A percentile compares a stretch with the other conserved stretches of the same genome.
These are phyloP conservation scores for Globisporangium polare DNA, from an alignment of 352 stramenopile genomes.

Conservation along the genomic window DNA sequence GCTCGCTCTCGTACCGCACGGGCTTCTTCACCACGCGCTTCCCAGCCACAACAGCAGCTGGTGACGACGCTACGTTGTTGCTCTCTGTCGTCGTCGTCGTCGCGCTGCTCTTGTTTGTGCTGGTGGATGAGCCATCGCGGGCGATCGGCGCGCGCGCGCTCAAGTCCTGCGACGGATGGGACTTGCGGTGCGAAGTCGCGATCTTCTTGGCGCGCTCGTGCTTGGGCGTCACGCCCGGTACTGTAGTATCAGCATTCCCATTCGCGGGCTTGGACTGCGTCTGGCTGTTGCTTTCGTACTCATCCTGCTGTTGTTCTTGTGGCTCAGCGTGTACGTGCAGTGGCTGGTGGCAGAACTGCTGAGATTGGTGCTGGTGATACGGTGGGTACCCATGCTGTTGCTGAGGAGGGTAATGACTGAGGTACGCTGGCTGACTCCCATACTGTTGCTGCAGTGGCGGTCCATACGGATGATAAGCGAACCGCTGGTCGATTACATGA, in stretches of 20 bases:
- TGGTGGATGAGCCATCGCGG: neutral
- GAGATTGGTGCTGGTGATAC: neutral
- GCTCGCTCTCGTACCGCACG: neutral
- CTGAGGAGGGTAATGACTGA: neutral
- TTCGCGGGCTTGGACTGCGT: neutral
- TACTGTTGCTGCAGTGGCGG: too few relatives aligned
- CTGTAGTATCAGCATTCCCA: neutral
- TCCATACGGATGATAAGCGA: neutral
- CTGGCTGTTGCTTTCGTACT: neutral
- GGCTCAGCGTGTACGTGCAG: neutral
- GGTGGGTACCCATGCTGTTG: neutral
- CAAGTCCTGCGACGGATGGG: neutral
- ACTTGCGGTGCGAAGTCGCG: neutral
- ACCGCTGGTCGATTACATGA: neutral
- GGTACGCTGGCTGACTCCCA: neutral
- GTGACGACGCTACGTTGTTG: neutral
- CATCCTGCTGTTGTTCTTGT: slow-evolving; percentile 13
- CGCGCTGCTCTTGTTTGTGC: neutral
- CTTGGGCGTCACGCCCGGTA: neutral
- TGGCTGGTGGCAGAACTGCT: neutral
- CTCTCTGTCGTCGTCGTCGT: neutral
- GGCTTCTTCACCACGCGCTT: slow-evolving; percentile 8
- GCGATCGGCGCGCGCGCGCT: neutral
- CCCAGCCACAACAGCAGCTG: neutral
- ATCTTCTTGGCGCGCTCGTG: slow-evolving; percentile 8